These are phyloP conservation scores for Heliamphora pulchella DNA, from an alignment of 179 eudicot species.

Conservation along the genomic window DNA sequence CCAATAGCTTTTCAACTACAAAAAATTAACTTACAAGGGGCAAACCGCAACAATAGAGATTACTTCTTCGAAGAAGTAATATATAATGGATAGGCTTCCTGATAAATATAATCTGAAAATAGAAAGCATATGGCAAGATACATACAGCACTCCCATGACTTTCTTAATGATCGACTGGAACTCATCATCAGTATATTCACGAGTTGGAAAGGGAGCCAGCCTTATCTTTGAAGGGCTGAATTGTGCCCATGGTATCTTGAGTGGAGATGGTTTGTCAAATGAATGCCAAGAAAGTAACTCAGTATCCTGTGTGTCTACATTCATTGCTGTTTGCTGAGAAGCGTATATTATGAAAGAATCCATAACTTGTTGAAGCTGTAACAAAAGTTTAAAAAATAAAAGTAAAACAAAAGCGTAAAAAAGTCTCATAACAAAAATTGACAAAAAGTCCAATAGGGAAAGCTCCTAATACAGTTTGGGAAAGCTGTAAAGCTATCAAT, in stretches of 20 bases:
- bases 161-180: conserved; percentile 87
- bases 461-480: background rate
- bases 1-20: conserved; percentile 7
- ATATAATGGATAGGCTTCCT: background rate
- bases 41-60: background rate
- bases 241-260: conserved; percentile 51
- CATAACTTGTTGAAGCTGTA: conserved; percentile 93
- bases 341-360: conserved; percentile 86
- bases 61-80: background rate
- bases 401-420: background rate
- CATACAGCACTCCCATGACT: conserved; percentile 99
- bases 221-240: conserved; percentile 79
- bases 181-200: conserved; percentile 96
- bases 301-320: conserved; percentile 26
- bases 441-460: background rate
- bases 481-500: background rate
- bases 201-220: conserved; percentile 93
- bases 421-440: background rate
- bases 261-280: conserved; percentile 17
- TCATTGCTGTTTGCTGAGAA: conserved; percentile 45
- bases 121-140: conserved; percentile 17
- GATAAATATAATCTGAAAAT: background rate
- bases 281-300: conserved; percentile 28
- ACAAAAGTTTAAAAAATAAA: conserved; percentile 18
- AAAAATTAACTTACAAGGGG: background rate